A percentile compares a stretch with the other conserved stretches of the same genome.
Evolutionary conservation across 768 basidiomycete genomes (phyloP).

Genomic region (Lactarius deliciosus): DNA sequence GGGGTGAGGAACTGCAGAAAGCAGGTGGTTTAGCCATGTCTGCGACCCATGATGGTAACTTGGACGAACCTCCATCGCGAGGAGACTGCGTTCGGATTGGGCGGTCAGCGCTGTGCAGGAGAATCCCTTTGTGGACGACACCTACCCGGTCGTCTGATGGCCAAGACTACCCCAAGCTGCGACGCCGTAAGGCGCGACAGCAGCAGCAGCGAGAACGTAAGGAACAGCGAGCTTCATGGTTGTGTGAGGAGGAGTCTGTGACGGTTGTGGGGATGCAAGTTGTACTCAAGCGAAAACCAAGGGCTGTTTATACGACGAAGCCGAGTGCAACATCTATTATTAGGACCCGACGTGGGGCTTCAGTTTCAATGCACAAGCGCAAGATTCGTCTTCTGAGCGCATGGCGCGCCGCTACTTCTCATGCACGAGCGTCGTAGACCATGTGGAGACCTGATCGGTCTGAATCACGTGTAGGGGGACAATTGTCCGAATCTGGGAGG

Average conservation of each 20-base stretch:
- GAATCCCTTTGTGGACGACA: neutral
- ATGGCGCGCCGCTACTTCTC: neutral
- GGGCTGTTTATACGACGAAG: neutral
- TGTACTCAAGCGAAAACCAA: neutral
- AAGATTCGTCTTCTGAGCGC: neutral
- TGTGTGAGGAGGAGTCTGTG: neutral
- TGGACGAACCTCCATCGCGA: slow-evolving; percentile 25
- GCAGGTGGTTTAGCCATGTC: neutral
- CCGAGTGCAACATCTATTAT: neutral
- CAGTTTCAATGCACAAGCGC: neutral
- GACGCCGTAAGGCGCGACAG: slow-evolving; percentile 7
- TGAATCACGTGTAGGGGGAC: neutral
- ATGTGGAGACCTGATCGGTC: slow-evolving; percentile 1
- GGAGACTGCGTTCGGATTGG: neutral
- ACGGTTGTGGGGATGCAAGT: neutral
- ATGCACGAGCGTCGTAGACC: neutral
- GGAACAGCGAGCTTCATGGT: slow-evolving; percentile 17
- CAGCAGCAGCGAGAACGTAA: slow-evolving; percentile 8
- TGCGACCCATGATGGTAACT: neutral
- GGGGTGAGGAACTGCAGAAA: slow-evolving; percentile 46
- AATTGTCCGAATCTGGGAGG: neutral
- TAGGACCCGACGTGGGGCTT: neutral
- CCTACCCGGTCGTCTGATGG: slow-evolving; percentile 33
- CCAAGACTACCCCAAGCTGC: slow-evolving; percentile 34
- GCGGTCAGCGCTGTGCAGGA: neutral